Conservation (phyloP, 495 filamentous ascomycete genomes). For the Aspergillus homomorphus region DNA sequence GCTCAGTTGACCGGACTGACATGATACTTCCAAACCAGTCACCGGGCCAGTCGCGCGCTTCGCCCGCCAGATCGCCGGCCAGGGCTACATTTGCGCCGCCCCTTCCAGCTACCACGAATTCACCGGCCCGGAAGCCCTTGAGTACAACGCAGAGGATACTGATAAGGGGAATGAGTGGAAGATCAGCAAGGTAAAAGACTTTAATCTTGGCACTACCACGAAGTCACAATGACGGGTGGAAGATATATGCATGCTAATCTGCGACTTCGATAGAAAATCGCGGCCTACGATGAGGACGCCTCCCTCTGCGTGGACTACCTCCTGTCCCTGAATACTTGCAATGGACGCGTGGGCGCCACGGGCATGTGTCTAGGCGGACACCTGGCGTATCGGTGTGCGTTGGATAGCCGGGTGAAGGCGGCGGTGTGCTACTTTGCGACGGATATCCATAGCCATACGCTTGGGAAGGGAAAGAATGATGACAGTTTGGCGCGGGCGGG, state of each 20-base stretch:
- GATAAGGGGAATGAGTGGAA: conserved; percentile 86
- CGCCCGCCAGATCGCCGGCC: conserved; percentile 85
- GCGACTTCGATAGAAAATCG: conserved; percentile 56
- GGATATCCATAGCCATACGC: conserved; percentile 74
- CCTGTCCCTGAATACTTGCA: conserved; percentile 73
- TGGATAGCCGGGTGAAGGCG: conserved; percentile 73
- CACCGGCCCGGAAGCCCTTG: conserved; percentile 75
- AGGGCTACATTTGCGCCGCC: conserved; percentile 90
- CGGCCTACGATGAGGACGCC: conserved; percentile 88
- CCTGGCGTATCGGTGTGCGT: conserved; percentile 76
- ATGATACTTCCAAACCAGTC: conserved; percentile 46
- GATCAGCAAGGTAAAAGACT: conserved; percentile 59
- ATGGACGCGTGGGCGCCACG: conserved; percentile 78
- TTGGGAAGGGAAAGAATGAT: conserved; percentile 68
- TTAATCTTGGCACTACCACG: not conserved
- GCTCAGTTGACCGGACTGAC: not conserved
- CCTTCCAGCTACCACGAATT: conserved; percentile 94
- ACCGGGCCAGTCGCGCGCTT: conserved; percentile 91
- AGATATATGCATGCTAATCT: not conserved
- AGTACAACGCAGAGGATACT: conserved; percentile 85
- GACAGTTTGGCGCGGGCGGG: conserved; percentile 58
- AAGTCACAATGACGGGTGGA: no score
- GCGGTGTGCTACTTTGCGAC: conserved; percentile 90
- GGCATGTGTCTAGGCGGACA: conserved; percentile 98
- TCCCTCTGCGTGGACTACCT: conserved; percentile 70